Evolutionary conservation across 441 rosid genomes (phyloP), one percentile per base, ranked within the genome.

Genomic region (Eugenia klotzschiana): DNA sequence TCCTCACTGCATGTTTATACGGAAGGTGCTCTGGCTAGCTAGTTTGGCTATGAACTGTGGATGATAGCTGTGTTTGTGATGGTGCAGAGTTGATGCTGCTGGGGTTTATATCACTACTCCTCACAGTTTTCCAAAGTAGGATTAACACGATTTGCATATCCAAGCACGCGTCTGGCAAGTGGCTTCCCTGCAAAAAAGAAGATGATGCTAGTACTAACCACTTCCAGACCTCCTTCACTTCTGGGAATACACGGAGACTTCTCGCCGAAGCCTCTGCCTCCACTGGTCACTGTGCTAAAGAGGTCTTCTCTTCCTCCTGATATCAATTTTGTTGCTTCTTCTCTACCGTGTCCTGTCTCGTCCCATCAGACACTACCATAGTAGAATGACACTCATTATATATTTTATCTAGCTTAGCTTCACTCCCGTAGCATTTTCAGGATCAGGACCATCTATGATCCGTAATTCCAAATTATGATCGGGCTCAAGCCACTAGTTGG

Each of bases 41-140:
- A 37, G 25, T 20, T 37, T 33, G 46, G 77, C 23, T 69, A 37
- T 69, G 18, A 69, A 69, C 77, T 22, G 77, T 40, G 77, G 46
- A 69, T 69, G 77, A 49, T 49, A 49, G 77, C 20, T 33, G 46
- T 37, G 25, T 69, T 20, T 57, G 53, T 51, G 27, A 16, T 37
- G n/a, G 25, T 84, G 85, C 92, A 92, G 94, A 92, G 86, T 87
- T 94, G 87, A 93, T 93, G 98, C 88, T 93, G 50, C 52, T 93
- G 89, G 98, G 98, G 52, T 94, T 94, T 82, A 94, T 94, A 82
- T 93, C 98, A 16, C 87, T 93, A 87, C 85, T 94, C 26, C 85
- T 93, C 77, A 87, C 95, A 37, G 96, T 93, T 15, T 86, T 85
- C 82, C 94, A 93, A 83, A 74, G 79, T 5, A 80, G 60, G 82